phyloP scores from a whole-genome alignment of 768 basidiomycete genomes.

The Gymnopilus dilepis region DNA sequence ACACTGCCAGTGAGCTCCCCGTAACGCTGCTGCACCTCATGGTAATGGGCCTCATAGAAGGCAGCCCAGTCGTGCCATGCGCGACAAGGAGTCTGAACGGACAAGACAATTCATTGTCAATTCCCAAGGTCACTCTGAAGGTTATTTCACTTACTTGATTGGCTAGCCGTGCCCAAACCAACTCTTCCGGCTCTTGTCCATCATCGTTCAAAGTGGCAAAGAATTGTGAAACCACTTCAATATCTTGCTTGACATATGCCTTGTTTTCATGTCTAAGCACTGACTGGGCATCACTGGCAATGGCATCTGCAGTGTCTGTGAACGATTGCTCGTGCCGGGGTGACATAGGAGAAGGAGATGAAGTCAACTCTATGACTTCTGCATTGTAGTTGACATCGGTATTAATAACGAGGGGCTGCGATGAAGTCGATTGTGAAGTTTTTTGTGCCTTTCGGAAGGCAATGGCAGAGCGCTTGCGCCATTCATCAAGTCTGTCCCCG shows the following conservation, averaged over 20 bases:
- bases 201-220: constrained; percentile 53
- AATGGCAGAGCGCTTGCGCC: constrained; percentile 57
- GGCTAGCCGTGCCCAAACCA: constrained; percentile 55
- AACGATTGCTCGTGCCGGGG: background rate
- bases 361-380: background rate
- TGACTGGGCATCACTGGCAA: background rate
- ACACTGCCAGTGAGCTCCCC: constrained; percentile 13
- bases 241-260: constrained; percentile 41
- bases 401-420: background rate
- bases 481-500: constrained; percentile 46
- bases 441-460: constrained; percentile 48
- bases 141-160: constrained; percentile 43
- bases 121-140: background rate
- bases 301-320: background rate
- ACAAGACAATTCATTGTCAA: constrained; percentile 1
- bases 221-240: constrained; percentile 58
- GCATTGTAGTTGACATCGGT: background rate
- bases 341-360: constrained; percentile 11
- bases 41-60: constrained; percentile 53
- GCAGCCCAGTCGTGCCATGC: constrained; percentile 52
- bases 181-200: constrained; percentile 39
- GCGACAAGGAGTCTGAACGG: constrained; percentile 43
- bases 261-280: constrained; percentile 6
- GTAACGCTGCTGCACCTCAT: constrained; percentile 48
- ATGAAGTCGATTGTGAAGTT: constrained; percentile 19